A percentile compares a stretch with the other conserved stretches of the same genome.
Evolutionary conservation across 345 rosid genomes (phyloP).

Genomic region (Salix purpurea): DNA sequence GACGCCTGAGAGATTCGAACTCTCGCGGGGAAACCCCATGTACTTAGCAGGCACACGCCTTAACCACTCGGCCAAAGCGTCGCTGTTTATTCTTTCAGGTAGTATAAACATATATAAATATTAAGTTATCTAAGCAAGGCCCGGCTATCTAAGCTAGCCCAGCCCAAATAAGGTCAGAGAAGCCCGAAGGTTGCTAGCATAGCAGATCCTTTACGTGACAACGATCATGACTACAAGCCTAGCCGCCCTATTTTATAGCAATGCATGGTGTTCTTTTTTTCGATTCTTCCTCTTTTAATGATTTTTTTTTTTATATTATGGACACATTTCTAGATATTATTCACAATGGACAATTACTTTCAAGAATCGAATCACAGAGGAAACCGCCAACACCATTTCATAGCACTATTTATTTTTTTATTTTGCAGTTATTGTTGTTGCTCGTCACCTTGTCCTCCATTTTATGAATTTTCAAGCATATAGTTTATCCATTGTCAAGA

Average conservation of each 20-base stretch:
- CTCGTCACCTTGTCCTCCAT: neutral
- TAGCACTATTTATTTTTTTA: too few relatives aligned
- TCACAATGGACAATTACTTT: too few relatives aligned
- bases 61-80: conserved; percentile 93
- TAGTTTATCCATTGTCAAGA: neutral
- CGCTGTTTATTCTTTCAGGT: accelerated
- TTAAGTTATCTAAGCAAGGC: neutral
- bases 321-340: too few relatives aligned
- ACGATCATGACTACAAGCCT: neutral
- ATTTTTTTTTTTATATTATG: too few relatives aligned
- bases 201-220: neutral
- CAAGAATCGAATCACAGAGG: too few relatives aligned
- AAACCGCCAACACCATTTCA: too few relatives aligned
- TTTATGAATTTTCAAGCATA: neutral
- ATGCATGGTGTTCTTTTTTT: too few relatives aligned
- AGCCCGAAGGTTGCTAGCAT: neutral
- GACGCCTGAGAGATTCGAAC: conserved; percentile 79
- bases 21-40: conserved; percentile 86
- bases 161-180: neutral
- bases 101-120: accelerated
- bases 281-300: too few relatives aligned
- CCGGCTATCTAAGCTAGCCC: accelerated
- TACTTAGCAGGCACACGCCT: conserved; percentile 88
- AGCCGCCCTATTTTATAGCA: neutral
- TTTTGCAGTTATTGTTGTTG: too few relatives aligned